These are phyloP conservation scores for Entomophthora muscae DNA, from an alignment of 371 early-diverging fungal genomes.

Conservation along the genomic window DNA sequence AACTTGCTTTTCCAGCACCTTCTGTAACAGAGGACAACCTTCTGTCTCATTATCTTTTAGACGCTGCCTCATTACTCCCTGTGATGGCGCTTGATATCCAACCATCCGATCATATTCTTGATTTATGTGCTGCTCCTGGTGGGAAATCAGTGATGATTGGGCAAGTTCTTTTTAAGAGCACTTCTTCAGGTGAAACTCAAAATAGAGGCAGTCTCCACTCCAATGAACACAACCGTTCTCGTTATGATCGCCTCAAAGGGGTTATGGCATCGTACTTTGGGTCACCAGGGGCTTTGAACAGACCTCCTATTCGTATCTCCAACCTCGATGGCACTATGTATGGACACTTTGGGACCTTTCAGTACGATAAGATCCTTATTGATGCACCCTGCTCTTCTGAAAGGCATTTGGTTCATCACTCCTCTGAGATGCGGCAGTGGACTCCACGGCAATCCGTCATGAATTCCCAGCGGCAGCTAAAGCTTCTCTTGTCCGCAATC, in stretches of 20 bases:
- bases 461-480: constrained; percentile 30
- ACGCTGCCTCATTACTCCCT: constrained; percentile 46
- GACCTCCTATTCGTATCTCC: constrained; percentile 19
- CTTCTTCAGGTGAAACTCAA: background rate
- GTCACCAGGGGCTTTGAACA: background rate
- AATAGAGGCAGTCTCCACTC: background rate
- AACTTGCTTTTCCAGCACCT: background rate
- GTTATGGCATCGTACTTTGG: background rate
- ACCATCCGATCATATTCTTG: constrained; percentile 36
- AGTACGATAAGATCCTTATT: constrained; percentile 41
- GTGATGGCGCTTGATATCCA: constrained; percentile 25
- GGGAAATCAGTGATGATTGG: constrained; percentile 28
- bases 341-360: constrained; percentile 19
- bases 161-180: background rate
- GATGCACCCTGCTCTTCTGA: constrained; percentile 71
- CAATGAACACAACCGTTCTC: background rate
- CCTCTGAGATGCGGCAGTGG: no score
- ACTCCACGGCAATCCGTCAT: constrained; percentile 26
- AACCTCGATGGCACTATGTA: constrained; percentile 33
- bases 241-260: background rate
- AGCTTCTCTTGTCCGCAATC: constrained; percentile 34
- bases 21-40: background rate
- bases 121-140: constrained; percentile 48
- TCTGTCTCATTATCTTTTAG: constrained; percentile 31
- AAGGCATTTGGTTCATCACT: constrained; percentile 34